A percentile compares a stretch with the other conserved stretches of the same genome.
Evolutionary conservation across 1,284 basidiomycete genomes (phyloP).

Genomic region (Moniliophthora roreri): DNA sequence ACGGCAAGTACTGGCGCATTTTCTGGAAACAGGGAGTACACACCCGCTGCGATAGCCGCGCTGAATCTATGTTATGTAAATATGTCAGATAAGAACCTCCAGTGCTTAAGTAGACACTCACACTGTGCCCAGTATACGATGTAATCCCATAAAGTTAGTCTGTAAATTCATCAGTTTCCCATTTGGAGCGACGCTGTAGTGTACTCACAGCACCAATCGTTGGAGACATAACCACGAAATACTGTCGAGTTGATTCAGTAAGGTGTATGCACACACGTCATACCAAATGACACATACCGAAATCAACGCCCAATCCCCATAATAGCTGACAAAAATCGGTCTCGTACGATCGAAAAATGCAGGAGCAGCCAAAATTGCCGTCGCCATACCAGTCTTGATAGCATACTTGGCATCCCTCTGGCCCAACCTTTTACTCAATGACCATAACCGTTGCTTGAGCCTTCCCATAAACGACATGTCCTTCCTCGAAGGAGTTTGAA

Average conservation of each 20-base stretch:
- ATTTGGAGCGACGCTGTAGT: not conserved
- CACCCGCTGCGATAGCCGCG: constrained; percentile 70
- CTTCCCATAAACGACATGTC: constrained; percentile 60
- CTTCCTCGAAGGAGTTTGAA: constrained; percentile 70
- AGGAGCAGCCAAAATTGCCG: constrained; percentile 79
- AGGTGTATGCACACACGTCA: constrained; percentile 4
- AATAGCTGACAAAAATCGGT: constrained; percentile 76
- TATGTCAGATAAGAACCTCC: constrained; percentile 7
- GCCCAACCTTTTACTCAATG: constrained; percentile 64
- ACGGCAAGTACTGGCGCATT: constrained; percentile 74
- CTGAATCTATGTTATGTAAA: constrained; percentile 56
- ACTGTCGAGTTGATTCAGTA: constrained; percentile 40
- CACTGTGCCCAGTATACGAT: constrained; percentile 84
- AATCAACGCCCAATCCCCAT: constrained; percentile 94
- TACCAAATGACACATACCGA: constrained; percentile 53
- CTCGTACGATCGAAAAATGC: constrained; percentile 83
- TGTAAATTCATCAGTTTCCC: constrained; percentile 31
- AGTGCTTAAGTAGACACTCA: constrained; percentile 35
- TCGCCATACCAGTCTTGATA: constrained; percentile 84
- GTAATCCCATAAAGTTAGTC: constrained; percentile 80
- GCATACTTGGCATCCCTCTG: constrained; percentile 86
- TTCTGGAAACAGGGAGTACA: constrained; percentile 78
- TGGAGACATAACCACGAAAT: constrained; percentile 87
- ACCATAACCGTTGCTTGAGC: constrained; percentile 75
- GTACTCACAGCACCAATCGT: constrained; percentile 78